Conservation (phyloP, 1,139 yeast genomes). For the Yamadazyma pseudoaaseri region DNA sequence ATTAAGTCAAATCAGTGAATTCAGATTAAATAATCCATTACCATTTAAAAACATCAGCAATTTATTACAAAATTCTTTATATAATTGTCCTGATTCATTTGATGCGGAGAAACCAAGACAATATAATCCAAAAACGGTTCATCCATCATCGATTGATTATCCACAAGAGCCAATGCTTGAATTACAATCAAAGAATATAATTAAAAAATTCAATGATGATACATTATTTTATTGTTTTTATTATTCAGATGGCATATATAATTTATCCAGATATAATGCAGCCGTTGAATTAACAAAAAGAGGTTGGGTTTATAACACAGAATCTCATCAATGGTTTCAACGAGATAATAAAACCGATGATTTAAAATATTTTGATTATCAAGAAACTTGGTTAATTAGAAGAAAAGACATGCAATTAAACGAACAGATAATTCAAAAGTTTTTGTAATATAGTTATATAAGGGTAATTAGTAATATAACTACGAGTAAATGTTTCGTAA, state of each 20-base stretch:
- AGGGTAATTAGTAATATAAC: too few species aligned
- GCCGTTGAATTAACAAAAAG: constrained; percentile 79
- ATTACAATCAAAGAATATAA: constrained; percentile 48
- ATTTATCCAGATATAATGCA: constrained; percentile 64
- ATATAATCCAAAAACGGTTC: constrained; percentile 80
- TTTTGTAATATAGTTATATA: constrained; percentile 6
- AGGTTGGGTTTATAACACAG: constrained; percentile 85
- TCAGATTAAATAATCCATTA: constrained; percentile 47
- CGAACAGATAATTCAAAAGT: constrained; percentile 5
- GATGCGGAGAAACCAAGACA: constrained; percentile 86
- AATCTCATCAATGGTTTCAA: constrained; percentile 77
- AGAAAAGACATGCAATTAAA: constrained; percentile 50
- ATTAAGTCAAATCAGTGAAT: constrained; percentile 30
- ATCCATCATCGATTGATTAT: constrained; percentile 86
- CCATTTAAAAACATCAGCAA: constrained; percentile 56
- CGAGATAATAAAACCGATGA: constrained; percentile 50
- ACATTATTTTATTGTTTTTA: constrained; percentile 92
- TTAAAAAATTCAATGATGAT: constrained; percentile 78
- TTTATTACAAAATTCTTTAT: constrained; percentile 69
- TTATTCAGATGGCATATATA: constrained; percentile 52
- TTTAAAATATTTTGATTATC: constrained; percentile 87
- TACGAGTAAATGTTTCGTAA: background rate
- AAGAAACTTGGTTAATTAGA: constrained; percentile 84
- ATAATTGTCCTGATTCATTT: constrained; percentile 90
- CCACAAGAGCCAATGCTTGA: constrained; percentile 86